These are phyloP conservation scores for Rhizopus stolonifer DNA, from an alignment of 371 early-diverging fungal species.

Conservation along the genomic window DNA sequence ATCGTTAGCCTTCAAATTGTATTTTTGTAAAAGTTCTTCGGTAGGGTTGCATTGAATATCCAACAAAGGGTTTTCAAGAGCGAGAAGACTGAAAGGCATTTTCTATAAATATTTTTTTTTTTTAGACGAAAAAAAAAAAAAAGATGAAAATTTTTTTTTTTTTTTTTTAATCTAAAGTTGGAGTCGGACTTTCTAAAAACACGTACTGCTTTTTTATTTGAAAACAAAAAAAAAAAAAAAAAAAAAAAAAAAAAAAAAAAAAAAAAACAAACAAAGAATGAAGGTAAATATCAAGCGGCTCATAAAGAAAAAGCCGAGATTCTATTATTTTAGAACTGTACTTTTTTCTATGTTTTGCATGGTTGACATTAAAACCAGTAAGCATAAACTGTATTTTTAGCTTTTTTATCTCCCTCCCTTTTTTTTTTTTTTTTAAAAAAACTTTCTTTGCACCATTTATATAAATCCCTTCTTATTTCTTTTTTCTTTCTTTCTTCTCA, in stretches of 20 bases:
- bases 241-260: too few species aligned
- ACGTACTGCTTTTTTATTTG: too few species aligned
- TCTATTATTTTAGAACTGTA: too few species aligned
- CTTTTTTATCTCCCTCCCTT: not conserved
- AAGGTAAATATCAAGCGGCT: too few species aligned
- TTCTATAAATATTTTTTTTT: not conserved
- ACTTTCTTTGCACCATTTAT: not conserved
- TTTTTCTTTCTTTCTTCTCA: conserved; percentile 14
- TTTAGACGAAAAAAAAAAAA: not conserved
- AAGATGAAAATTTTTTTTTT: not conserved
- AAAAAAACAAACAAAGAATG: too few species aligned
- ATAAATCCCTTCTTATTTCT: conserved; percentile 2
- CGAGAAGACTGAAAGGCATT: conserved; percentile 42
- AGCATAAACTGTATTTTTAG: too few species aligned
- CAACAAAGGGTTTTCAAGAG: conserved; percentile 94
- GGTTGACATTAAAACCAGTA: too few species aligned
- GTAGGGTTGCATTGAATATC: conserved; percentile 89
- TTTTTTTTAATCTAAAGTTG: too few species aligned
- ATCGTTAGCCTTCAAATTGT: conserved; percentile 88
- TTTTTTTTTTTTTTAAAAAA: not conserved
- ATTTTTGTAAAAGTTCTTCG: conserved; percentile 75
- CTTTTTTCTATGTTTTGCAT: too few species aligned
- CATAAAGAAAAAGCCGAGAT: too few species aligned
- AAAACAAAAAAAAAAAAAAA: too few species aligned
- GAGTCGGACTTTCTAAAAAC: too few species aligned